Conservation (phyloP, 805 yeast genomes). For the Suhomyces sp. region DNA sequence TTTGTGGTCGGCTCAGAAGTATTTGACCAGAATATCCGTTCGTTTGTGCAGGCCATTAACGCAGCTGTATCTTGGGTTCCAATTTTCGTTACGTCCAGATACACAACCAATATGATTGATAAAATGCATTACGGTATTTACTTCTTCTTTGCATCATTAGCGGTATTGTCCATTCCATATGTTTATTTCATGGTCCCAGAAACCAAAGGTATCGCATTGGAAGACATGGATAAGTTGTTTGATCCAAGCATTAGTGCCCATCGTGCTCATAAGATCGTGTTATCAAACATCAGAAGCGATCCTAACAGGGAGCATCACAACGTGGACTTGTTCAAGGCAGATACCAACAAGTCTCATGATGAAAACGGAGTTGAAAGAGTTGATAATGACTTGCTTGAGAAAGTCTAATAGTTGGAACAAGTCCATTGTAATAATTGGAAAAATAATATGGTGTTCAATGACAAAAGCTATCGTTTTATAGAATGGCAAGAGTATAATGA, state of each 20-base stretch:
- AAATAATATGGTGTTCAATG: no score
- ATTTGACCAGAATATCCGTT: conserved; percentile 40
- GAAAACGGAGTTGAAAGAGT: not conserved
- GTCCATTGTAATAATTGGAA: no score
- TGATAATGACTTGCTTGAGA: not conserved
- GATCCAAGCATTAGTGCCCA: conserved; percentile 22
- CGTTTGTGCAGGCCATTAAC: conserved; percentile 40
- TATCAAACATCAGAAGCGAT: no score
- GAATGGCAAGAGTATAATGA: no score
- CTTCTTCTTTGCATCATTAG: conserved; percentile 37
- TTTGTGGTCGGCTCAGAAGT: conserved; percentile 41
- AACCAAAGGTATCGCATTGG: conserved; percentile 36
- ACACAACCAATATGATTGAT: conserved; percentile 34
- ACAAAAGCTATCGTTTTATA: no score
- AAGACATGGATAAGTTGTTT: conserved; percentile 29
- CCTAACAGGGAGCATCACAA: no score
- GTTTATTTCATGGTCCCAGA: conserved; percentile 40
- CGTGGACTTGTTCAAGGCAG: conserved; percentile 18
- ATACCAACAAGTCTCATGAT: conserved; percentile 20
- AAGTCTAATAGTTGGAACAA: no score
- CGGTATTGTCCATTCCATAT: conserved; percentile 33
- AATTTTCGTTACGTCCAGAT: conserved; percentile 36
- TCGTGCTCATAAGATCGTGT: conserved; percentile 21
- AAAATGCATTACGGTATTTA: conserved; percentile 37
- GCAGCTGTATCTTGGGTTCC: conserved; percentile 43